Base-by-base conservation (phyloP, 805 yeast genomes). In the Pichia eremophila region DNA sequence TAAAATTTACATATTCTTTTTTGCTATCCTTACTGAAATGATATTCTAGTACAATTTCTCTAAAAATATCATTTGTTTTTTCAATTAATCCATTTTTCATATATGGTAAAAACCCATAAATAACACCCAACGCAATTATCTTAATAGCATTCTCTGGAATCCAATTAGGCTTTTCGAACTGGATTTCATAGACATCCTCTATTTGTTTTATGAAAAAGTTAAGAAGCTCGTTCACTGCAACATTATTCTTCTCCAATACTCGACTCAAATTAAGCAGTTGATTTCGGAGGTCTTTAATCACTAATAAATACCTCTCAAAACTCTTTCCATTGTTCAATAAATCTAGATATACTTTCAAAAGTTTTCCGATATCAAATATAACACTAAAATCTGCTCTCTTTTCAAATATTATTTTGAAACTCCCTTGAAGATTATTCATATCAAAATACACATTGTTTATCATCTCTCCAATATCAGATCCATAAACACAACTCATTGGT, bases 1-100 rank as follows among this genome's bases (percentile, higher is more conserved):
- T 67, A 40, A 83, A 81, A 55, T 87, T 88, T 29, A 89, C 75
- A 53, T 88, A 78, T 3, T 95, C 88, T 35, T 82, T 75, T 0
- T 88, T 85, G 0, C 95, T 79, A 51, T 77, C 78, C 51, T 87
- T 88, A 86, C 90, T 83, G 0, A 88, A 79, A 19, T 79, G 74
- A 46, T 85, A 63, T 0, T 86, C 85, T 41, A 72, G 64, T 12
- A 82, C 67, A 28, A 83, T 68, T 0, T 88, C 71, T 47, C 73
- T 73, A 17, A 85, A 72, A 25, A 86, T 68, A 48, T 72, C 77
- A 57, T 84, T 90, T 51, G 81, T 79, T 43, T 81, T 86, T 18
- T 62, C 64, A 51, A 76, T 78, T 8, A 77, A 60, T 51, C 81
- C 76, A 27, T 68, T 61, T 18, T 67, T 68, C 49, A 77, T 81